Evolutionary conservation across 192 early-diverging fungal species (phyloP).

Genomic region (Chytriomyces hyalinus): DNA sequence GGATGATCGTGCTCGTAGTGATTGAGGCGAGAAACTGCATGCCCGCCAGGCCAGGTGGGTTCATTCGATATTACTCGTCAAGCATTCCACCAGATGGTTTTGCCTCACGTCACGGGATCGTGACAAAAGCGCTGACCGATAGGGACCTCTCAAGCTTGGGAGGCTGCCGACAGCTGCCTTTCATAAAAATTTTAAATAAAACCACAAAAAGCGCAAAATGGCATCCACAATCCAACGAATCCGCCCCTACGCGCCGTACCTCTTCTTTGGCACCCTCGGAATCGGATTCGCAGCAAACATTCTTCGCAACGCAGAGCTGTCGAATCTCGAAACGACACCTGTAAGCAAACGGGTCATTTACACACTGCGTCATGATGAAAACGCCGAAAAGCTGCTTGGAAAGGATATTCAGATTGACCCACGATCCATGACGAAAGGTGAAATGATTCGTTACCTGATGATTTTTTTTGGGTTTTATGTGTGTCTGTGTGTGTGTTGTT

Average conservation of each 20-base stretch:
- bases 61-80: too few relatives aligned
- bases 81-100: too few relatives aligned
- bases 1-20: too few relatives aligned
- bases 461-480: background rate
- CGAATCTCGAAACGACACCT: conserved; percentile 15
- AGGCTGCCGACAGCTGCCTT: too few relatives aligned
- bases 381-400: conserved; percentile 8
- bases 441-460: background rate
- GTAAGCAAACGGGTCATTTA: conserved; percentile 21
- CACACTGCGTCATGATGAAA: conserved; percentile 32
- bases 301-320: background rate
- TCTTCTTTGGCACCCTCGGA: conserved; percentile 24
- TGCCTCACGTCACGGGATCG: too few relatives aligned
- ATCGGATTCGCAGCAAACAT: background rate
- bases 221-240: background rate
- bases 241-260: conserved; percentile 24
- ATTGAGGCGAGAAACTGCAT: too few relatives aligned
- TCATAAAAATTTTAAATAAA: background rate
- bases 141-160: too few relatives aligned
- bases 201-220: background rate
- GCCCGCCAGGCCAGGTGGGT: too few relatives aligned
- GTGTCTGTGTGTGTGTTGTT: background rate
- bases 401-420: conserved; percentile 21
- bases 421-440: conserved; percentile 12
- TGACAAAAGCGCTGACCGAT: too few relatives aligned